Evolutionary conservation across 2,329 filamentous ascomycete species (phyloP), one percentile per base, ranked within the genome.

Genomic region (Colletotrichum acutatum): DNA sequence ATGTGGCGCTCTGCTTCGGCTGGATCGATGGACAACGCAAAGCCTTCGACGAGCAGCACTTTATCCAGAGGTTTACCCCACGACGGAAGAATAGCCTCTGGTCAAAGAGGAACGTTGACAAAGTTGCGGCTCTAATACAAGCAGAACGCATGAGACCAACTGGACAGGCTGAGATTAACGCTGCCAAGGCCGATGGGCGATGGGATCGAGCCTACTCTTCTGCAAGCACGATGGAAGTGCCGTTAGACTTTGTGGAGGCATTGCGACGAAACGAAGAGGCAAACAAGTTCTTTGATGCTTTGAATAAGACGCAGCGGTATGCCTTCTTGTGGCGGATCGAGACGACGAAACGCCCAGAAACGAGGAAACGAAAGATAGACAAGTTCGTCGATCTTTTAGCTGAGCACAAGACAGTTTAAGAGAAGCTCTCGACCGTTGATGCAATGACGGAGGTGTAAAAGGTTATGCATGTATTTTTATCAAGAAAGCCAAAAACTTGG

Each of bases 21-120:
- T 92, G 90, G 90, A 92, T 91, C 69, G 89, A 92, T 77, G 88
- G 90, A 0, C 88, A 89, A 76, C 84, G 84, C 2, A 81, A 81
- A 22, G 70, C 80, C 3, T 78, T 83, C 59, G 86, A 90, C 74
- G 83, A 83, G 0, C 76, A 80, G 3, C 85, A 84, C 75, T 91
- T 88, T 78, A 77, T 88, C 1, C 88, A 89, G 75, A 85, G 89
- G 9, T 91, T 90, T 82, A 90, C 89, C 1, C 90, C 89, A 1
- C 88, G 90, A 5, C 84, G 86, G 3, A 78, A 83, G 34, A 85
- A 84, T 42, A 90, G 88, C 76, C 77, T 88, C 7, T 92, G 90
- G 90, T 91, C 89, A 2, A 84, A 86, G 72, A 87, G 89, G 54
- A 92, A 92, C 75, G 88, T 91, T 2, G 81, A 80, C 11, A 87